Percentiles rank a stretch among this genome's conserved stretches.
phyloP scores from a whole-genome alignment of 768 basidiomycete genomes.

The Tricholoma sp. region DNA sequence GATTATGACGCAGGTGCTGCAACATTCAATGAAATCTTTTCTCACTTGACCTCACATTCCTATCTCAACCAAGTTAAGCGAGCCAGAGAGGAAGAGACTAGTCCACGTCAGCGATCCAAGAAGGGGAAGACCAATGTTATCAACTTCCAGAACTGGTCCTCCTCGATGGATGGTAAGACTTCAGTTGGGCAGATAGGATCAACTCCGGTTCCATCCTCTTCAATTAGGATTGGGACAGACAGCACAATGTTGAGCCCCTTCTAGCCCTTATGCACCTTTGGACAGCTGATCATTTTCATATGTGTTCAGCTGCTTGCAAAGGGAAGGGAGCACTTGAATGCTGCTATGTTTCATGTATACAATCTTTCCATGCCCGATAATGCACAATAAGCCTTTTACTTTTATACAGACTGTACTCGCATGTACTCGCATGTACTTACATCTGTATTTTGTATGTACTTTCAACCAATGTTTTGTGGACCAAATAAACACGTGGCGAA shows the following conservation, averaged over 20 bases:
- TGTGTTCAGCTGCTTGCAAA: background rate
- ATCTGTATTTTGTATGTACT: background rate
- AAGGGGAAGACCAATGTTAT: background rate
- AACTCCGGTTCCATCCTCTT: background rate
- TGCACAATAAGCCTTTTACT: too few relatives aligned
- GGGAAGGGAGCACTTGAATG: too few relatives aligned
- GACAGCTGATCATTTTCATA: background rate
- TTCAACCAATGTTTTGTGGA: background rate
- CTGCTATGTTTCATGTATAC: too few relatives aligned
- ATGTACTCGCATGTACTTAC: too few relatives aligned
- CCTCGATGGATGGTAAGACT: background rate
- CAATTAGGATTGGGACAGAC: background rate
- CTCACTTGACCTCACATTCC: background rate
- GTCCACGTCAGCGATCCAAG: background rate
- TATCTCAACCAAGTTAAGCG: background rate
- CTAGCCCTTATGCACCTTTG: background rate
- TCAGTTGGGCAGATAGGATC: background rate
- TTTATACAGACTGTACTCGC: too few relatives aligned
- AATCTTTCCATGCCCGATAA: too few relatives aligned
- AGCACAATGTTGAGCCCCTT: background rate
- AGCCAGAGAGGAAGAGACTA: background rate
- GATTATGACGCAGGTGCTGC: background rate
- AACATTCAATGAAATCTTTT: background rate
- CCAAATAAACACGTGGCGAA: background rate
- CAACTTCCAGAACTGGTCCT: background rate